phyloP scores from a whole-genome alignment of 192 early-diverging fungal species.

The Blastocladiella britannica region DNA sequence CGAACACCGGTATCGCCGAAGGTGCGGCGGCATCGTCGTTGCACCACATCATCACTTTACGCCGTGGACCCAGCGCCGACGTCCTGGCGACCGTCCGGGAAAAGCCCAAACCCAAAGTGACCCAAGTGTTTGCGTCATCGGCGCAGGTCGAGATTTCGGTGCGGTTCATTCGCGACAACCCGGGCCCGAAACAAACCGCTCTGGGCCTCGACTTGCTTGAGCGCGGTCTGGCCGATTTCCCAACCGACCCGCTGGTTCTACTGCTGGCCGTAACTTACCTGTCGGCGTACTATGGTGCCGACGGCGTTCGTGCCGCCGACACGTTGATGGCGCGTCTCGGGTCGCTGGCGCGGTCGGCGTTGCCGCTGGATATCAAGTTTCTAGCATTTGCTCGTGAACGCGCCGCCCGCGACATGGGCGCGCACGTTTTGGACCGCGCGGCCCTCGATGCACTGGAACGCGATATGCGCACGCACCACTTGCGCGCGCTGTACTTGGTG shows the following conservation, averaged over 20 bases:
- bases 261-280: background rate
- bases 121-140: background rate
- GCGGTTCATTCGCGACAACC: background rate
- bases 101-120: background rate
- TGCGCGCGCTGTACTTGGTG: background rate
- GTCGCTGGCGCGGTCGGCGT: background rate
- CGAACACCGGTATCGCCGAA: too few relatives aligned
- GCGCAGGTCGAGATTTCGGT: background rate
- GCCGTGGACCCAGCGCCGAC: background rate
- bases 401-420: background rate
- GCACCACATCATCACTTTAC: background rate
- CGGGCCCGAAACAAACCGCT: background rate
- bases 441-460: background rate
- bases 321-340: background rate
- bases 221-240: background rate
- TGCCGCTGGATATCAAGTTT: background rate
- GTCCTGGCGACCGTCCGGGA: background rate
- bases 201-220: background rate
- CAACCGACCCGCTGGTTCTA: background rate
- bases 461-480: background rate
- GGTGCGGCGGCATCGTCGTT: too few relatives aligned
- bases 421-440: background rate
- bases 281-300: background rate
- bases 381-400: background rate
- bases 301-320: background rate